Evolutionary conservation across 2,329 filamentous ascomycete genomes (phyloP), one percentile per base, ranked within the genome.

Genomic region (Grosmannia penicillata): DNA sequence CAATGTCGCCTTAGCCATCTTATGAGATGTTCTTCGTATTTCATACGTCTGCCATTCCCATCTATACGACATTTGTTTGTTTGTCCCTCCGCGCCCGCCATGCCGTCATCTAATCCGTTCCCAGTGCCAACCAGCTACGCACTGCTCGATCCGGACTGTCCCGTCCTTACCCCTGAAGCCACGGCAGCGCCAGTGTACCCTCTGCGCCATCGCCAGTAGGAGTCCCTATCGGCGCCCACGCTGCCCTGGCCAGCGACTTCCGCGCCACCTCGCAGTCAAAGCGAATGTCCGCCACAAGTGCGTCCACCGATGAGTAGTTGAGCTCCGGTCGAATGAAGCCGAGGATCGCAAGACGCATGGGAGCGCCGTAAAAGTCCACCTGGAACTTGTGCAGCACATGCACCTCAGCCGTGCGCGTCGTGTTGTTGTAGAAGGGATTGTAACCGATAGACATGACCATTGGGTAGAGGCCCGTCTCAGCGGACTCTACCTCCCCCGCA

Each of bases 381-480:
- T 61, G 57, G 56, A 95, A 93, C 31, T 66, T 57, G 52, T 84
- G 78, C 58, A 98, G 71, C 39, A 98, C 72, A 61, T 94, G 86
- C 40, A 93, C 86, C 67, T 94, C 86, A 53, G 91, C 86, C 45
- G 75, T 84, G 45, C 84, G 78, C 33, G 83, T 75, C 5, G 71
- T 78, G 67, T 98, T 96, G 56, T 87, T 86, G 70, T 94, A 98
- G 62, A 87, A 96, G 0, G 91, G 91, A 60, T 96, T 98, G 71
- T 87, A 96, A 32, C 91, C 91, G 48, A 95, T 89, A 44, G 77
- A 84, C 78, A 95, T 82, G 47, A 93, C 86, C 71, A 93, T 91
- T 1, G 84, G 84, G 58, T 79, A 84, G 40, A 91, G 65, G 32
- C 33, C 43, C n/a, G n/a, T n/a, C n/a, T n/a, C n/a, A n/a, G n/a